Evolutionary conservation across 75 land plant species (phyloP), one percentile per base, ranked within the genome.

Genomic region (Ceratopteris richardii): DNA sequence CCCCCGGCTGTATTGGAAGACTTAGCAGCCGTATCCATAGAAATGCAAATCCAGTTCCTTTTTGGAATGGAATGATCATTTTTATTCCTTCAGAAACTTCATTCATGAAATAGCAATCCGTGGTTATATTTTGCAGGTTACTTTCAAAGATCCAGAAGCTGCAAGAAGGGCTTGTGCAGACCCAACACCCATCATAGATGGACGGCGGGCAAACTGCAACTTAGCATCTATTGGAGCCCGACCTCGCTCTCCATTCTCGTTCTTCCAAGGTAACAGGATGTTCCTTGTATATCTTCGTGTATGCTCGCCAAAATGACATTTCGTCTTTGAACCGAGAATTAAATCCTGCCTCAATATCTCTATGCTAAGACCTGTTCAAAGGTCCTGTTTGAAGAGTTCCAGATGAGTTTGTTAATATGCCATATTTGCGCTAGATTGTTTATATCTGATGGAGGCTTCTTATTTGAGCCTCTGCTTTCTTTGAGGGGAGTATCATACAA

Each of bases 151-250:
- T 39, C 71, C 93, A 0, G 93, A 87, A 9, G 81, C 86, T 0
- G 97, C 93, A 12, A 79, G 75, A 75, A 82, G 74, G 58, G 97
- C 97, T 27, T 92, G 97, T 62, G 80, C 67, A 21, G 97, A 92
- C 78, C 77, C 84, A 7, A 55, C 89, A 51, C 93, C 93, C 5
- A 84, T 92, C 51, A 92, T 92, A 17, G 97, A 91, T 65, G 97
- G 97, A 1, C 65, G 97, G 53, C 81, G 88, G 66, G 93, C 93
- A 37, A 92, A 92, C 55, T 92, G 93, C 70, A 92, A 92, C 54
- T 81, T 92, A 44, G 93, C 97, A 58, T 87, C 88, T 23, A 59
- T 92, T 54, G 97, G 97, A 51, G 97, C 81, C 57, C 83, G 85
- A 39, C 93, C 97, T 61, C 72, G 84, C 22, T 71, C 88, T 1